Evolutionary conservation across 345 rosid genomes (phyloP).

Genomic region (Anastatica hierochuntica): DNA sequence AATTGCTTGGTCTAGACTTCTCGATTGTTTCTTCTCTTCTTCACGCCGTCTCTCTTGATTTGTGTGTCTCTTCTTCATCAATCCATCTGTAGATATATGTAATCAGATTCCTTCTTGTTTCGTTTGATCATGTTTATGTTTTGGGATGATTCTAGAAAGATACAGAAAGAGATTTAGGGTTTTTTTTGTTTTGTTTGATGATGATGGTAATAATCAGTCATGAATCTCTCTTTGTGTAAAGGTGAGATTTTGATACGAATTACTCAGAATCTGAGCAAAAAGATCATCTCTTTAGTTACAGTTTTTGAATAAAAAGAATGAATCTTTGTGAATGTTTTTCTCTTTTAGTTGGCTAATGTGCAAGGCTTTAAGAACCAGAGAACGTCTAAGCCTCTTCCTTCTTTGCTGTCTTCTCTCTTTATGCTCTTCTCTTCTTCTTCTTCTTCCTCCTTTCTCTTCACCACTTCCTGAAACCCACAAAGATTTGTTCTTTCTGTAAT

Average conservation of each 20-base stretch:
- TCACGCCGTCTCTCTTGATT: conserved; percentile 11
- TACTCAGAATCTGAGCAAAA: too few species aligned
- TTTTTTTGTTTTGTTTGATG: not conserved
- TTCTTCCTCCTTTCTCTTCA: conserved; percentile 44
- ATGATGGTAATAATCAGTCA: conserved; percentile 4
- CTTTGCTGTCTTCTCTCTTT: conserved; percentile 37
- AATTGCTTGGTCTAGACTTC: conserved; percentile 53
- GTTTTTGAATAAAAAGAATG: too few species aligned
- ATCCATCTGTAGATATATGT: not conserved
- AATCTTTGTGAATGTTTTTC: too few species aligned
- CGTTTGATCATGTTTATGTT: conserved; percentile 12
- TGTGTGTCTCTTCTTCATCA: conserved; percentile 1
- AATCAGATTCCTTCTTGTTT: not conserved
- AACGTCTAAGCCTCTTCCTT: conserved; percentile 49
- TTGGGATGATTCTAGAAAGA: too few species aligned
- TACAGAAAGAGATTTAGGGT: not conserved
- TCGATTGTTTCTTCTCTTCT: conserved; percentile 56
- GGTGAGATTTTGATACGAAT: too few species aligned
- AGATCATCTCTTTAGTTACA: too few species aligned
- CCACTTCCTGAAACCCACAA: conserved; percentile 34
- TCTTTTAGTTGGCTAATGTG: too few species aligned
- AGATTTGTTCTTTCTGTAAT: too few species aligned
- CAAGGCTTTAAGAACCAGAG: not conserved
- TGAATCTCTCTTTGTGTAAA: not conserved
- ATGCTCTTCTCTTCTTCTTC: conserved; percentile 22